Base-by-base conservation (phyloP, 23 red algal species). In the Cyanidiococcus yangmingshanensis region DNA sequence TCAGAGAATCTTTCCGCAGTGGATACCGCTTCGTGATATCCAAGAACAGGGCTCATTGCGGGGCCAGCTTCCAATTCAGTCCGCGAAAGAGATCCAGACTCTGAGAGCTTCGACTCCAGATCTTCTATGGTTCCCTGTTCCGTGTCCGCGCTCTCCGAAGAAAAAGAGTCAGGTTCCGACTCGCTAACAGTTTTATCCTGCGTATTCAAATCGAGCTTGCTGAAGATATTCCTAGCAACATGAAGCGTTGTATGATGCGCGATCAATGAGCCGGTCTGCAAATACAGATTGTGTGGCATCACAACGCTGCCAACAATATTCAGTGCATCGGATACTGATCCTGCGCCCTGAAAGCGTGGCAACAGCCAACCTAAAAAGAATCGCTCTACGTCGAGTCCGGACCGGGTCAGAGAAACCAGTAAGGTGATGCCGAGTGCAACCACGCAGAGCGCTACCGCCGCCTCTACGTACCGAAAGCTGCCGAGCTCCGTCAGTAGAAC, bases 211-310 rank as follows among this genome's bases (percentile, higher is more conserved):
- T 79, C 45, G 16, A 15, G 50, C n/a, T 57, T 57, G 16, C 50
- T 57, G 15, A 57, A n/a, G 16, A 57, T 57, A 16, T 57, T n/a
- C 15, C 16, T n/a, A 57, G 16, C 16, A 15, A 57, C 50, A 16
- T n/a, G 16, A 15, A 57, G 50, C 50, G 50, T n/a, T n/a, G 50
- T n/a, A 57, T 57, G n/a, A n/a, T 57, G 50, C 16, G 50, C 50
- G 16, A 57, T 16, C 37, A 79, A 37, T 17, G 58, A 18, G 24
- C 45, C 1, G 1, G 76, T 58, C 26, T 79, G 76, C 76, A 79
- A 79, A 25, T 58, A 79, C 1, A 40, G 45, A 79, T 79, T 79
- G 30, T 79, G 76, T 79, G 76, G 76, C 38, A 39, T 40, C 1
- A 79, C 40, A 21, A 58, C 50, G 37, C 39, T 58, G 30, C 76